A percentile compares a stretch with the other conserved stretches of the same genome.
Evolutionary conservation across 225 moss, liverwort and hornwort genomes (phyloP).

Genomic region (Rhytidiadelphus loreus): DNA sequence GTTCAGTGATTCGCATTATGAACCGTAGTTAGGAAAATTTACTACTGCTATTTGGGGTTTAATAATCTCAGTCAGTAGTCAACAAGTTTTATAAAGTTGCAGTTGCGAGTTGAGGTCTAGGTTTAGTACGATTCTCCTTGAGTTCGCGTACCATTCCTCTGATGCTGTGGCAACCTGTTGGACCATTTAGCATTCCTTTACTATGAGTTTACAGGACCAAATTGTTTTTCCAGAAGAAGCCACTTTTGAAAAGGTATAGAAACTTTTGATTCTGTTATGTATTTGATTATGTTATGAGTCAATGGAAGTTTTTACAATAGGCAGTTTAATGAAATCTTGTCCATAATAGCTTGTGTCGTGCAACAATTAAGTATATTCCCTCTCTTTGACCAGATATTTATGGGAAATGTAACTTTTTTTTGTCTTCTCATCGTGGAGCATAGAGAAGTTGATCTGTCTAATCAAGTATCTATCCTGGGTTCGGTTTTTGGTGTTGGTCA

Average conservation of each 20-base stretch:
- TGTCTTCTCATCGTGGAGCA: background rate
- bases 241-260: constrained; percentile 71
- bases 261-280: background rate
- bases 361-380: background rate
- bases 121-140: background rate
- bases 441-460: background rate
- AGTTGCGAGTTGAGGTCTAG: background rate
- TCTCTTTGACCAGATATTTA: background rate
- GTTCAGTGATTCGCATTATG: background rate
- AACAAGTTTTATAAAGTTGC: background rate
- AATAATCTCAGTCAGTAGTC: background rate
- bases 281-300: background rate
- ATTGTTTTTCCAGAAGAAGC: constrained; percentile 89
- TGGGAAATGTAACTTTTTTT: background rate
- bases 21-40: background rate
- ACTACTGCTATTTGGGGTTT: background rate
- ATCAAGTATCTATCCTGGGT: background rate
- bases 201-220: constrained; percentile 55
- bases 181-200: constrained; percentile 16
- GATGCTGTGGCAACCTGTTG: background rate
- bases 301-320: background rate
- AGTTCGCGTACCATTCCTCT: background rate
- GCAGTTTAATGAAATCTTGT: background rate
- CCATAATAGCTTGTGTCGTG: background rate
- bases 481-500: constrained; percentile 17